Conservation (phyloP, 1,284 basidiomycete species). For the Laetiporus sulphureus region DNA sequence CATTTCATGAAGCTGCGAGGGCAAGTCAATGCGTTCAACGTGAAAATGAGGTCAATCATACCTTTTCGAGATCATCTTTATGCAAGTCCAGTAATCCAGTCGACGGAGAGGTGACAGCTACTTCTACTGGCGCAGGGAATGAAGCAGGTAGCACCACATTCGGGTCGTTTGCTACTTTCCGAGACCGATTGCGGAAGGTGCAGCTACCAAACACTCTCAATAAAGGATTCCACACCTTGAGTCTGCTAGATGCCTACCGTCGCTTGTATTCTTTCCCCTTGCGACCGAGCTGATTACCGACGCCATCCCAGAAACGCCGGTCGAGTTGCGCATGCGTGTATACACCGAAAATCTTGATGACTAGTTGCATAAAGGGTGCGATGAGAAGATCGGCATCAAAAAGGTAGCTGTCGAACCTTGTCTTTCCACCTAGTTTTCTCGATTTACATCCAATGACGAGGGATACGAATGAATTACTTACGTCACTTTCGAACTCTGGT, state of each 20-base stretch:
- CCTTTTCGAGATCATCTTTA: slow-evolving; percentile 39
- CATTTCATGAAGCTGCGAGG: slow-evolving; percentile 18
- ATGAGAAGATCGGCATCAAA: neutral
- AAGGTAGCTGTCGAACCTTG: slow-evolving; percentile 50
- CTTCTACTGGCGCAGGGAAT: slow-evolving; percentile 17
- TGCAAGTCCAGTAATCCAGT: slow-evolving; percentile 16
- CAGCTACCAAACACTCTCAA: neutral
- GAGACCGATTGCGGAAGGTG: slow-evolving; percentile 32
- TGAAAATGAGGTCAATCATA: slow-evolving; percentile 11
- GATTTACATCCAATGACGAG: neutral
- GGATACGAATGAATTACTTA: slow-evolving; percentile 22
- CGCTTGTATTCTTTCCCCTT: slow-evolving; percentile 48
- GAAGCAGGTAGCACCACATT: slow-evolving; percentile 29
- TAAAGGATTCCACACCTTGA: neutral
- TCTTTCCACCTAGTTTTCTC: neutral
- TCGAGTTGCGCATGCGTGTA: slow-evolving; percentile 55
- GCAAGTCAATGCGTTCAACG: too few relatives aligned
- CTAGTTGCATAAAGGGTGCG: slow-evolving; percentile 22
- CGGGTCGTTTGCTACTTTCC: slow-evolving; percentile 33
- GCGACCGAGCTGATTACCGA: slow-evolving; percentile 42
- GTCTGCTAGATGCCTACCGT: neutral
- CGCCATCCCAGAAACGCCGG: slow-evolving; percentile 46
- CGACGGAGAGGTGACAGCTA: neutral
- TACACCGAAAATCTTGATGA: slow-evolving; percentile 53
- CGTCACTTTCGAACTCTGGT: slow-evolving; percentile 41